Evolutionary conservation across 1,284 basidiomycete genomes (phyloP).

Genomic region (Ustilago bromivora): DNA sequence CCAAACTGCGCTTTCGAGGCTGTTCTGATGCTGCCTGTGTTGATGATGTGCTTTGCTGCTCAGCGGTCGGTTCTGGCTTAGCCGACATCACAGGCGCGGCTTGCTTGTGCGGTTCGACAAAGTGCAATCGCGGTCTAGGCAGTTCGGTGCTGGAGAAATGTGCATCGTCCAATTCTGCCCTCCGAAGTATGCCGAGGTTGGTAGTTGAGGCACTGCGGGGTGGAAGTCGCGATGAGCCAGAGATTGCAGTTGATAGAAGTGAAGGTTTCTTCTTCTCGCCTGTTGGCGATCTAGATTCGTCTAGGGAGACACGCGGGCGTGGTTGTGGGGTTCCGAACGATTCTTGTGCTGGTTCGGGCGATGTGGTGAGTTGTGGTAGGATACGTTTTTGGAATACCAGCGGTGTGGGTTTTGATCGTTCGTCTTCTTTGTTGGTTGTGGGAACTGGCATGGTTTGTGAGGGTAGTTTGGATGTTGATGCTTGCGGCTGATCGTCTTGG

Average conservation of each 20-base stretch:
- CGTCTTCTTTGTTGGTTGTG: neutral
- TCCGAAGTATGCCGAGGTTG: slow-evolving; percentile 35
- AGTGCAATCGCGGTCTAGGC: slow-evolving; percentile 37
- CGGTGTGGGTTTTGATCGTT: slow-evolving; percentile 12
- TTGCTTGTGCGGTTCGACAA: slow-evolving; percentile 35
- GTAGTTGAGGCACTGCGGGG: slow-evolving; percentile 23
- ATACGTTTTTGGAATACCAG: slow-evolving; percentile 41
- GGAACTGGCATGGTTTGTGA: slow-evolving; percentile 6
- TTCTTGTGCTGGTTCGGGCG: slow-evolving; percentile 27
- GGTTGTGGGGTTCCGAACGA: slow-evolving; percentile 15
- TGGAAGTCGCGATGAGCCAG: slow-evolving; percentile 15
- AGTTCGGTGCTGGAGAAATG: slow-evolving; percentile 7
- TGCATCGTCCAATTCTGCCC: slow-evolving; percentile 10
- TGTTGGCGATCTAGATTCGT: neutral
- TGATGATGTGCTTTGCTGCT: neutral
- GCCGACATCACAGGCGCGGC: slow-evolving; percentile 3
- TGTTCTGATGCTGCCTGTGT: slow-evolving; percentile 5
- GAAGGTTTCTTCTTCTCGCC: slow-evolving; percentile 21
- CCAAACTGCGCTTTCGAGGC: slow-evolving; percentile 41
- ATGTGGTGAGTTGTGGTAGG: slow-evolving; percentile 32
- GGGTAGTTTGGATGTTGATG: neutral
- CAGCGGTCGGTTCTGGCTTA: slow-evolving; percentile 1
- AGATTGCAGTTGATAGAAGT: slow-evolving; percentile 27
- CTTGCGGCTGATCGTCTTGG: neutral
- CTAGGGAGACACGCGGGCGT: slow-evolving; percentile 8